phyloP scores from a whole-genome alignment of 257 asterid genomes.

The Galeopsis tetrahit region DNA sequence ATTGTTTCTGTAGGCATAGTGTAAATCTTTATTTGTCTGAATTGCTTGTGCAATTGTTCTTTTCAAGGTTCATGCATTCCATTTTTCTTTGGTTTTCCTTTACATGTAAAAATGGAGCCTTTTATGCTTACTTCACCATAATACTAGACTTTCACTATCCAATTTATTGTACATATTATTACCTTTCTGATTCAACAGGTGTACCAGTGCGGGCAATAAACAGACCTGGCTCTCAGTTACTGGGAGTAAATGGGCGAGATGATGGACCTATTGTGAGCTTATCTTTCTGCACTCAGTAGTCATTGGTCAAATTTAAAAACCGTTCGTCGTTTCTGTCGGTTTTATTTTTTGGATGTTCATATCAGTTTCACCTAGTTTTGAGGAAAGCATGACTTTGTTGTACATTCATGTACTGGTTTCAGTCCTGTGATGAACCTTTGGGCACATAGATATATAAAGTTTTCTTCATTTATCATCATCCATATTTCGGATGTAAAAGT shows the following conservation, averaged over 20 bases:
- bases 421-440: neutral
- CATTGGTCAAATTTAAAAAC: conserved; percentile 7
- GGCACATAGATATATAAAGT: neutral
- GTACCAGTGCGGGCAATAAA: conserved; percentile 85
- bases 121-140: conserved; percentile 11
- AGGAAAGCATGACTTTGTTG: conserved; percentile 10
- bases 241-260: conserved; percentile 97
- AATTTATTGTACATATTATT: conserved; percentile 17
- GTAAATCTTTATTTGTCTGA: conserved; percentile 6
- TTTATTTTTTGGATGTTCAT: conserved; percentile 6
- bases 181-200: conserved; percentile 55
- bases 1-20: conserved; percentile 7
- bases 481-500: neutral
- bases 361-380: neutral
- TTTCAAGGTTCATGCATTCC: conserved; percentile 16
- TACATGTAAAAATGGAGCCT: conserved; percentile 12
- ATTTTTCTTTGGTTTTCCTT: neutral
- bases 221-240: conserved; percentile 87
- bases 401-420: conserved; percentile 14
- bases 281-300: conserved; percentile 15
- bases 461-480: neutral
- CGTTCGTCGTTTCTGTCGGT: conserved; percentile 10
- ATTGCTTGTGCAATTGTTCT: conserved; percentile 14
- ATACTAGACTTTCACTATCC: conserved; percentile 5
- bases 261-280: conserved; percentile 92